Conservation (phyloP, 169 alveolate genomes). For the Babesia sp. region DNA sequence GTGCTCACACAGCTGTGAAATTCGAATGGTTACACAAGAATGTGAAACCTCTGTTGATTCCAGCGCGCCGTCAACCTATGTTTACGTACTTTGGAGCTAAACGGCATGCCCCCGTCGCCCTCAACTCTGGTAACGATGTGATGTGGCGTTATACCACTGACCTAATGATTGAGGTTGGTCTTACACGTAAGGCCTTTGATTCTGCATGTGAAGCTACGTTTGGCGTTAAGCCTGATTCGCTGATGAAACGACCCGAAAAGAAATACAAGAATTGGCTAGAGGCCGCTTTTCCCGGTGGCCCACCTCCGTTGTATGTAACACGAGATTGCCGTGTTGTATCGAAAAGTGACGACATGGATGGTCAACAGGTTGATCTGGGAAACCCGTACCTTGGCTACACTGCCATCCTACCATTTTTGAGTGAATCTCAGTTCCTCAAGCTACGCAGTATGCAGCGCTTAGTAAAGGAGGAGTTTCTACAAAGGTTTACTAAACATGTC, state of each 20-base stretch:
- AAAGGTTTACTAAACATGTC: slow-evolving; percentile 27
- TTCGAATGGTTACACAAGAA: slow-evolving; percentile 55
- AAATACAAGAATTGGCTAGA: slow-evolving; percentile 46
- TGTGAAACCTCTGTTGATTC: slow-evolving; percentile 11
- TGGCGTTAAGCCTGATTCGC: background rate
- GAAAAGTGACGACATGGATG: slow-evolving; percentile 8
- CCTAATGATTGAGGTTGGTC: slow-evolving; percentile 50
- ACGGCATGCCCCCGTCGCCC: slow-evolving; percentile 18
- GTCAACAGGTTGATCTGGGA: slow-evolving; percentile 32
- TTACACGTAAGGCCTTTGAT: slow-evolving; percentile 29
- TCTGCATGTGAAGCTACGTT: slow-evolving; percentile 14
- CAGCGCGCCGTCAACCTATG: slow-evolving; percentile 54
- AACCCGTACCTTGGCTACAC: slow-evolving; percentile 74
- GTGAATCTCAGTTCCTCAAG: slow-evolving; percentile 58
- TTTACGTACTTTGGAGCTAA: slow-evolving; percentile 36
- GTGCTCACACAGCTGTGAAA: slow-evolving; percentile 42
- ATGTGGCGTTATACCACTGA: slow-evolving; percentile 51
- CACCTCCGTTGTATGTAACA: slow-evolving; percentile 42
- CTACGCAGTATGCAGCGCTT: slow-evolving; percentile 34
- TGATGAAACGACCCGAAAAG: slow-evolving; percentile 1
- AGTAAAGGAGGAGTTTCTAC: slow-evolving; percentile 47
- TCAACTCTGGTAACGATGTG: slow-evolving; percentile 17
- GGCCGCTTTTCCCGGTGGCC: slow-evolving; percentile 50
- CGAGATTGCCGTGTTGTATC: slow-evolving; percentile 2
- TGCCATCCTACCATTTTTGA: slow-evolving; percentile 74